Conservation (phyloP, 495 filamentous ascomycete species). For the Lasiosphaeria ovina region DNA sequence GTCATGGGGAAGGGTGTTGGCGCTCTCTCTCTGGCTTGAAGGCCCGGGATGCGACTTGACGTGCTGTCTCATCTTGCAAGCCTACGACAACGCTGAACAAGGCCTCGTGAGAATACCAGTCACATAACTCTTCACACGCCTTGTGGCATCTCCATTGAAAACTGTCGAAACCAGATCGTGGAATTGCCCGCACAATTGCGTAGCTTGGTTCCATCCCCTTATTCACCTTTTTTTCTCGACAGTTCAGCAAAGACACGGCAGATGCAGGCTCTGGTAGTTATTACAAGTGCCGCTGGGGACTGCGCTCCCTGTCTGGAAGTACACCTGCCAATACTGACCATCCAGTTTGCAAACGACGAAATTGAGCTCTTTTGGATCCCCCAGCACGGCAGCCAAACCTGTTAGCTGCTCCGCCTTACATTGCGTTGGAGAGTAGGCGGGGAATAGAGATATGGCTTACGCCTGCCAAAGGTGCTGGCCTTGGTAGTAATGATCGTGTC, state of each 20-base stretch:
- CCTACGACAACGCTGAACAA: no score
- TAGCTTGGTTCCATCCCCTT: no score
- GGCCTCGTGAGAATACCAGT: no score
- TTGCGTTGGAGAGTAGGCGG: not conserved
- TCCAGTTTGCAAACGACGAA: conserved; percentile 46
- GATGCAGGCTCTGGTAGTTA: conserved; percentile 52
- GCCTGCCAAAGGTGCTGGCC: conserved; percentile 45
- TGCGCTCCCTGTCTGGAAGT: conserved; percentile 50
- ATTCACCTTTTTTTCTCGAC: not conserved
- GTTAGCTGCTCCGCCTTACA: not conserved
- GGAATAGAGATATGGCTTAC: conserved; percentile 20
- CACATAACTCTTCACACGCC: no score
- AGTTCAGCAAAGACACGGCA: conserved; percentile 46
- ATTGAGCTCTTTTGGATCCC: conserved; percentile 41
- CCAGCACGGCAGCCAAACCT: not conserved
- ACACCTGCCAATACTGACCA: conserved; percentile 45
- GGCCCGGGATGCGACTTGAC: no score
- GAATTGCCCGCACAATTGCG: no score
- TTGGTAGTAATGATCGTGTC: conserved; percentile 52
- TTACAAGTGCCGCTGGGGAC: conserved; percentile 46
- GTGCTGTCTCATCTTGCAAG: no score
- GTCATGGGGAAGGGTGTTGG: no score
- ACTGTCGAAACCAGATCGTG: no score
- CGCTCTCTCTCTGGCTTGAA: no score
- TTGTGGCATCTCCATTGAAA: no score